Evolutionary conservation across 805 yeast genomes (phyloP).

Genomic region (Lipomyces orientalis): DNA sequence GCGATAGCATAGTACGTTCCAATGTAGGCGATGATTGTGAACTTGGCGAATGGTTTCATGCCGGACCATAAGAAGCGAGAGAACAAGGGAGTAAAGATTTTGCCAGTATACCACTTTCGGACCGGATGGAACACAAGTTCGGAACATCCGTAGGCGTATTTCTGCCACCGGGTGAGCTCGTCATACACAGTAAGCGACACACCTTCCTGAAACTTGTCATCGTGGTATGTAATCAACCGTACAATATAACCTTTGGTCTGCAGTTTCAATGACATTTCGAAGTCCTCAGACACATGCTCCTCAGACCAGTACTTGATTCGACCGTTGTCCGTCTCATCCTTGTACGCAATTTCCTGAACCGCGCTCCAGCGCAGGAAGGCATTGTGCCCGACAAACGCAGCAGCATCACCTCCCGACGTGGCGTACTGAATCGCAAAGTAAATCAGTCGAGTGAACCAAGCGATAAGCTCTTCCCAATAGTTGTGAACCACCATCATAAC

Average conservation of each 20-base stretch:
- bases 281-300: conserved; percentile 26
- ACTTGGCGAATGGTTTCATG: conserved; percentile 17
- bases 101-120: conserved; percentile 5
- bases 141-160: conserved; percentile 24
- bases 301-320: conserved; percentile 21
- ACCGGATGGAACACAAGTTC: conserved; percentile 22
- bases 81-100: conserved; percentile 19
- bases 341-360: conserved; percentile 21
- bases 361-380: conserved; percentile 25
- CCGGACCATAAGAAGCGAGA: conserved; percentile 11
- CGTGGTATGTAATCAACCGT: conserved; percentile 11
- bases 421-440: conserved; percentile 22
- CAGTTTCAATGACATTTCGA: conserved; percentile 19
- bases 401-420: conserved; percentile 20
- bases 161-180: conserved; percentile 24
- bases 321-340: conserved; percentile 13
- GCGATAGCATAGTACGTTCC: conserved; percentile 26
- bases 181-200: conserved; percentile 27
- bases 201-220: conserved; percentile 20
- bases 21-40: conserved; percentile 17
- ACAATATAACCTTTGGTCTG: conserved; percentile 17
- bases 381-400: conserved; percentile 27
- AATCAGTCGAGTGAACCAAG: conserved; percentile 22
- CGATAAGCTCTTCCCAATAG: conserved; percentile 24
- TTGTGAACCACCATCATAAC: conserved; percentile 25